A percentile compares a stretch with the other conserved stretches of the same genome.
phyloP scores from a whole-genome alignment of 305 asterid species.

The Fraxinus sp. region DNA sequence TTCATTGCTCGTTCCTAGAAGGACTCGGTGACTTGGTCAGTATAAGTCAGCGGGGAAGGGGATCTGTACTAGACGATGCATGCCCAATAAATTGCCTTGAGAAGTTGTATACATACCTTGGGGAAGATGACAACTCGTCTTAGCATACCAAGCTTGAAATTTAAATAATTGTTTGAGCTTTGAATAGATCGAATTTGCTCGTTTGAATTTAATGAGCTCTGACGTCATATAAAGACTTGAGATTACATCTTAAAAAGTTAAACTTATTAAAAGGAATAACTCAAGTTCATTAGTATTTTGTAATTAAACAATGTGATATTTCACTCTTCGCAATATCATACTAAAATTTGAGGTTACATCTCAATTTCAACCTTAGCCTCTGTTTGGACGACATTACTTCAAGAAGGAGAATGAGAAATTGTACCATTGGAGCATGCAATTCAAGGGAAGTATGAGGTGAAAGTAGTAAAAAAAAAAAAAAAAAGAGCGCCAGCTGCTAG shows the following conservation, averaged over 20 bases:
- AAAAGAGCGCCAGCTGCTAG: too few relatives aligned
- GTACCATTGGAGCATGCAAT: too few relatives aligned
- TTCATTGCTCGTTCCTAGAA: not conserved
- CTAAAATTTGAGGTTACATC: not conserved
- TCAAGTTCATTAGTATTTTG: not conserved
- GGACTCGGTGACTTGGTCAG: not conserved
- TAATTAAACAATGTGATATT: not conserved
- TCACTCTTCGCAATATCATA: not conserved
- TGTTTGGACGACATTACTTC: too few relatives aligned
- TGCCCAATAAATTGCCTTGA: not conserved
- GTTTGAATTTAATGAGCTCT: not conserved
- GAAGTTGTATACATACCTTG: not conserved
- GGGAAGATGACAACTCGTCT: not conserved
- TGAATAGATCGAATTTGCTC: not conserved
- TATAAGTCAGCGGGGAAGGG: not conserved
- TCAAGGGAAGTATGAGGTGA: too few relatives aligned
- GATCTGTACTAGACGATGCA: not conserved
- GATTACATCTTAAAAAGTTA: not conserved
- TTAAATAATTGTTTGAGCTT: not conserved
- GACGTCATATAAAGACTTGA: not conserved
- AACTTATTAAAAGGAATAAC: not conserved
- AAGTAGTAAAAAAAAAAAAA: too few relatives aligned
- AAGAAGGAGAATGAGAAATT: too few relatives aligned
- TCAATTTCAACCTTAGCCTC: too few relatives aligned
- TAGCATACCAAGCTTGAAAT: not conserved